Evolutionary conservation across 305 asterid genomes (phyloP).

Genomic region (Fraxinus xanthoxyloides): DNA sequence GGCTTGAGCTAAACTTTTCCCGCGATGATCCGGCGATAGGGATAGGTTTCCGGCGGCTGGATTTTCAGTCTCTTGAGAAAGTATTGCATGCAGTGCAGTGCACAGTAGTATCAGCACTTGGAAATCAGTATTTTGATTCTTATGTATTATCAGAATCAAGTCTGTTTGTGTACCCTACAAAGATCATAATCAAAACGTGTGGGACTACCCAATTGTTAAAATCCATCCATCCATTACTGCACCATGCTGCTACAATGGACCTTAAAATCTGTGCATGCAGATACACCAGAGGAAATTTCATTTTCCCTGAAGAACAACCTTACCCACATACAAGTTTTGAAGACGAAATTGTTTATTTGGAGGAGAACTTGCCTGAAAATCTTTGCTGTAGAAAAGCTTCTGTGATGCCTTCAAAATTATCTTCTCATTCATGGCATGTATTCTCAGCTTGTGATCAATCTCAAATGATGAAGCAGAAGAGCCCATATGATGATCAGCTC

Average conservation of each 20-base stretch:
- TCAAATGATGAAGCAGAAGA: slow-evolving; percentile 2
- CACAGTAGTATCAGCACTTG: slow-evolving; percentile 91
- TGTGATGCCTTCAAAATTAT: slow-evolving; percentile 51
- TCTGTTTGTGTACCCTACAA: slow-evolving; percentile 80
- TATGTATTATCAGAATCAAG: slow-evolving; percentile 89
- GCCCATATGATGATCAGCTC: slow-evolving; percentile 20
- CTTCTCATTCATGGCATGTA: slow-evolving; percentile 81
- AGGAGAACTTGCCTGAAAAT: slow-evolving; percentile 47
- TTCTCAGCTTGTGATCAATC: slow-evolving; percentile 60
- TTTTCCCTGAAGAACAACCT: slow-evolving; percentile 87
- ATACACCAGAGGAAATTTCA: slow-evolving; percentile 91
- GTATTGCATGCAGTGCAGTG: slow-evolving; percentile 87
- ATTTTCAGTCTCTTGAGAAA: slow-evolving; percentile 54
- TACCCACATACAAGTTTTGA: slow-evolving; percentile 72
- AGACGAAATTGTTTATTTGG: slow-evolving; percentile 63
- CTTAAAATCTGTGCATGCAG: slow-evolving; percentile 62
- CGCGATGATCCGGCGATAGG: slow-evolving; percentile 41
- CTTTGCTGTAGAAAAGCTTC: slow-evolving; percentile 56
- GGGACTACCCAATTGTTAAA: slow-evolving; percentile 88
- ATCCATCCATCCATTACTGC: slow-evolving; percentile 64
- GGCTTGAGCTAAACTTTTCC: slow-evolving; percentile 47
- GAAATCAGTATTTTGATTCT: slow-evolving; percentile 71
- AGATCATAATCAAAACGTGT: slow-evolving; percentile 90
- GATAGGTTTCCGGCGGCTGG: slow-evolving; percentile 58
- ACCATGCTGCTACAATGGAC: slow-evolving; percentile 50